Evolutionary conservation across 2,329 filamentous ascomycete species (phyloP), one percentile per base, ranked within the genome.

Genomic region (Monilinia laxa): DNA sequence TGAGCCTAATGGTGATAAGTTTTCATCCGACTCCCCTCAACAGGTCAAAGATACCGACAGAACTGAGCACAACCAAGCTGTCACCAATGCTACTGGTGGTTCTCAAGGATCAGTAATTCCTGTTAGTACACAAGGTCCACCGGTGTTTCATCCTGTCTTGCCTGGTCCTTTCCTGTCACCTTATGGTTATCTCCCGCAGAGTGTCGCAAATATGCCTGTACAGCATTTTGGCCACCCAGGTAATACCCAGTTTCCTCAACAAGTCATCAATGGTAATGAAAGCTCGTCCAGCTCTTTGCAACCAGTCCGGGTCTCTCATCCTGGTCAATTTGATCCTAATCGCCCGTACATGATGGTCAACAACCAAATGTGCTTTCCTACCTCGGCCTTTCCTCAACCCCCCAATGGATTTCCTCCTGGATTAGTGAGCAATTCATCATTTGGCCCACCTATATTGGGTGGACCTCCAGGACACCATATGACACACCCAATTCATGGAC

Each of bases 301-400:
- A 20, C 66, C 65, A 38, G 72, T 77, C 62, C 75, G 75, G 69
- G 71, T 77, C 35, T 77, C 76, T 23, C 74, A 72, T 20, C 75
- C 75, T 45, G 70, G 62, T 52, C 75, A 77, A 62, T 77, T 77
- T 62, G 75, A 77, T 64, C 71, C 74, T 23, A 74, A 70, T 10
- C 75, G 73, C 64, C 76, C 76, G 53, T 77, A 76, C 68, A 67
- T 74, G 63, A 71, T 72, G 47, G 54, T 64, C 68, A 75, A 76
- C 63, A 75, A 75, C 20, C 74, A 77, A 47, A 28, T 75, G 42
- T 69, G 76, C 38, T 75, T 75, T 66, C 75, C 76, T 18, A 63
- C 73, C 55, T 68, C 70, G 14, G 70, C 70, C n/a, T 70, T 73
- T 47, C 72, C 73, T 23, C 70, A 70, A 63, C 71, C 74, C 38